Conservation (phyloP, 1,284 basidiomycete genomes). For the Boletus calvinii region DNA sequence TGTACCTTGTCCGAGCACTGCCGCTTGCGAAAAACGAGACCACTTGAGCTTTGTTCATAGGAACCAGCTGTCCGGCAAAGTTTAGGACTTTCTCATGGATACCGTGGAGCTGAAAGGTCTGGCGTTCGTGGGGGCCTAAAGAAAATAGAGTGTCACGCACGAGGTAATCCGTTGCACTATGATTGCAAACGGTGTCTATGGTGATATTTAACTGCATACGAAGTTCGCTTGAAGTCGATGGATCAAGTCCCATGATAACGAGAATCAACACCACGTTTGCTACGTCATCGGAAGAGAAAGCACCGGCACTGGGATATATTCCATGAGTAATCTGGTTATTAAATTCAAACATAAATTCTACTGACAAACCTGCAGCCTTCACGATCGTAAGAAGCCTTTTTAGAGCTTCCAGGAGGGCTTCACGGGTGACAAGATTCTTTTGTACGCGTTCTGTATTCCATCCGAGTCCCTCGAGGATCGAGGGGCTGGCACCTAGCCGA, state of each 20-base stretch:
- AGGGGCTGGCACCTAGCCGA: conserved; percentile 26
- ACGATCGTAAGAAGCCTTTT: conserved; percentile 46
- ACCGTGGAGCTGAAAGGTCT: conserved; percentile 43
- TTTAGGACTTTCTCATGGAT: conserved; percentile 46
- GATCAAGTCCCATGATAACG: conserved; percentile 57
- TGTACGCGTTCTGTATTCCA: conserved; percentile 4
- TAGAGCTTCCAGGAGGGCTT: conserved; percentile 34
- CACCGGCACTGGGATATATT: conserved; percentile 32
- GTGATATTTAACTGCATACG: conserved; percentile 44
- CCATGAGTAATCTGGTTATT: conserved; percentile 8
- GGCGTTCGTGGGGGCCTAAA: background rate
- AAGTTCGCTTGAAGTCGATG: conserved; percentile 43
- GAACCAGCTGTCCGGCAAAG: conserved; percentile 37
- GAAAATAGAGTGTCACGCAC: conserved; percentile 30
- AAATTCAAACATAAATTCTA: conserved; percentile 1
- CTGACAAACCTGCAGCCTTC: conserved; percentile 48
- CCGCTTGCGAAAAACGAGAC: conserved; percentile 54
- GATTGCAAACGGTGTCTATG: conserved; percentile 45
- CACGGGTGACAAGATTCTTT: conserved; percentile 12
- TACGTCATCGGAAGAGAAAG: conserved; percentile 41
- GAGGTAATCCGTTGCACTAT: conserved; percentile 33
- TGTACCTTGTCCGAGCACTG: conserved; percentile 46
- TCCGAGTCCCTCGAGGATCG: conserved; percentile 19
- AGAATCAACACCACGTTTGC: conserved; percentile 51
- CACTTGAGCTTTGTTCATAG: conserved; percentile 47